phyloP scores from a whole-genome alignment of 2,329 filamentous ascomycete genomes.

The Fusarium stilboides region DNA sequence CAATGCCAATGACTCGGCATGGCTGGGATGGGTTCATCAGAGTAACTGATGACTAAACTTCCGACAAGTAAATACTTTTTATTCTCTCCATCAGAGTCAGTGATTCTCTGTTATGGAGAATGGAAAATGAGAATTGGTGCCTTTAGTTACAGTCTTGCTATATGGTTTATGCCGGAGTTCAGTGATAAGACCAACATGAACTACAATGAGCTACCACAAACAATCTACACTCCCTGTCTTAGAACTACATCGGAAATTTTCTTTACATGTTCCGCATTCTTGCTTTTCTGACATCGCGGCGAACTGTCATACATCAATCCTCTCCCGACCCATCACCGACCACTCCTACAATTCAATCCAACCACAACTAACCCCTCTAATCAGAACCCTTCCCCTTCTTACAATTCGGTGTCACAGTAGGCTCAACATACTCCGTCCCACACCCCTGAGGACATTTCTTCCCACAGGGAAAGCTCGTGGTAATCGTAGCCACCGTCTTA shows the following conservation, averaged over 20 bases:
- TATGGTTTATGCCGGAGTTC: neutral
- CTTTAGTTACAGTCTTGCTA: neutral
- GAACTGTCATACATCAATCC: neutral
- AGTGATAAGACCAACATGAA: neutral
- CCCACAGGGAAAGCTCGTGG: conserved; percentile 50
- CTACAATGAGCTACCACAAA: neutral
- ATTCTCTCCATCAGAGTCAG: too few species aligned
- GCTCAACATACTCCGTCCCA: conserved; percentile 50
- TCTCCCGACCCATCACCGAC: neutral
- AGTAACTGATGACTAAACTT: neutral
- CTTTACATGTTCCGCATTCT: neutral
- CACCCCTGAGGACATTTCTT: conserved; percentile 48
- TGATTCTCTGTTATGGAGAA: neutral
- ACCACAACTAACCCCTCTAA: neutral
- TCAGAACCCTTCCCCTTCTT: conserved; percentile 12
- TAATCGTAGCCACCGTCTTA: conserved; percentile 49
- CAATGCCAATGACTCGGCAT: neutral
- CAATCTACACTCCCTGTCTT: neutral
- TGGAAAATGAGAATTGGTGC: neutral
- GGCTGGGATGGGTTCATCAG: neutral
- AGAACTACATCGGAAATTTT: too few species aligned
- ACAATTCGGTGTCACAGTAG: conserved; percentile 43
- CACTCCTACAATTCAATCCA: neutral
- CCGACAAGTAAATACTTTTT: neutral
- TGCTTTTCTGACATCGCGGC: neutral